A percentile compares a stretch with the other conserved stretches of the same genome.
Evolutionary conservation across 2,329 filamentous ascomycete species (phyloP).

Genomic region (Coniochaeta sp.): DNA sequence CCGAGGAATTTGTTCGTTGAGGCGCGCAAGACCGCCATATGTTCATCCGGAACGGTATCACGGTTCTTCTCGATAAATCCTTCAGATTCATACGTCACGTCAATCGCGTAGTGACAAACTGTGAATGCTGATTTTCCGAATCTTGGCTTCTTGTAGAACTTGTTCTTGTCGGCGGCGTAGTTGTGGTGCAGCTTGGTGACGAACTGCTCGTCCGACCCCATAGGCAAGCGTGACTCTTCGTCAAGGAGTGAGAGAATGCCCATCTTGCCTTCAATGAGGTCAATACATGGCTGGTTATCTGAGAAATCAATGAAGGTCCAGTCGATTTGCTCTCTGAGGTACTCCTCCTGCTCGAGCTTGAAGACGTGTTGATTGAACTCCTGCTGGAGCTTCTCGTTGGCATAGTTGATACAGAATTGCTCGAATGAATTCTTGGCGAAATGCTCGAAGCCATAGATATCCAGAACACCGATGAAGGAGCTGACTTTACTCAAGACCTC

Average conservation of each 20-base stretch:
- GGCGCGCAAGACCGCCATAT: slow-evolving; percentile 83
- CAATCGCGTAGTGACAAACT: slow-evolving; percentile 95
- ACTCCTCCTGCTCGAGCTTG: slow-evolving; percentile 98
- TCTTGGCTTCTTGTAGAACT: slow-evolving; percentile 96
- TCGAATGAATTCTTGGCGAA: slow-evolving; percentile 99
- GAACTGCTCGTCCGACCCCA: slow-evolving; percentile 96
- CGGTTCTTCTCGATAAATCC: slow-evolving; percentile 99
- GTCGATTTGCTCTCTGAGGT: slow-evolving; percentile 90
- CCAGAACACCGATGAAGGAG: slow-evolving; percentile 94
- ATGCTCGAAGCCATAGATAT: slow-evolving; percentile 99
- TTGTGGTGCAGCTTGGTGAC: slow-evolving; percentile 95
- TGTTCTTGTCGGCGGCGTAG: slow-evolving; percentile 82
- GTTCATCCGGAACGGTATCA: slow-evolving; percentile 96
- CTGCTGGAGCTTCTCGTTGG: slow-evolving; percentile 97
- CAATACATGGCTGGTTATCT: slow-evolving; percentile 98
- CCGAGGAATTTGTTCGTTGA: slow-evolving; percentile 81
- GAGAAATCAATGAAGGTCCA: slow-evolving; percentile 99
- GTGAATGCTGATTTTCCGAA: slow-evolving; percentile 98
- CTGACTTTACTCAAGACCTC: slow-evolving; percentile 74
- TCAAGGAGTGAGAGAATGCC: slow-evolving; percentile 88
- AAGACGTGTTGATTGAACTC: slow-evolving; percentile 99
- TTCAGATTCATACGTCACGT: slow-evolving; percentile 97
- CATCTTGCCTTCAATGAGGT: slow-evolving; percentile 94
- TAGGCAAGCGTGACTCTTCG: slow-evolving; percentile 91
- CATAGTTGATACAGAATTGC: slow-evolving; percentile 99